Evolutionary conservation across 176 grass and related monocot species (phyloP), one percentile per base, ranked within the genome.

Genomic region (Triticum monococcum): DNA sequence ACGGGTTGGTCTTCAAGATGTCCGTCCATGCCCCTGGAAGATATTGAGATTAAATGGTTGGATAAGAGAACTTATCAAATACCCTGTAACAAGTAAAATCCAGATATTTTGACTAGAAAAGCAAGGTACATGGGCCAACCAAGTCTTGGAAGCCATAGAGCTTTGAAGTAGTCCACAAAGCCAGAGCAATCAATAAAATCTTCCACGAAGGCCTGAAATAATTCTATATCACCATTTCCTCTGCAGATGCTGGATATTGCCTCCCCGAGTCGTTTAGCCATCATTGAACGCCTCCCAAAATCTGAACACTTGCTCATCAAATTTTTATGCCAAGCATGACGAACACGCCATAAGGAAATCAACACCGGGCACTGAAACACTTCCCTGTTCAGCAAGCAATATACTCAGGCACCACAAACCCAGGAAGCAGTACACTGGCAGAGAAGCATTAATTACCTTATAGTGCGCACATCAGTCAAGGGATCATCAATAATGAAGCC

Each of bases 401-500:
- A 63, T 81, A 45, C 12, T 97, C 69, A 92, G 81, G 82, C 22
- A 85, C 78, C 78, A 77, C 18, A 72, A 30, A 7, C 12, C 54
- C 17, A 84, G 50, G 64, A 83, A 80, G 84, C 12, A 83, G 37
- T 66, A 66, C 5, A 83, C 7, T 13, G 63, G 25, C 28, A 91
- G n/a, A 35, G 64, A 46, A 81, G 54, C 17, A 65, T 50, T 11
- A 67, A 7, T 84, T 78, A 99, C 94, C 92, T 96, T 90, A 99
- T 96, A 41, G 85, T 89, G 76, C 85, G 87, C 48, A 91, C 31
- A 81, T 99, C 92, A 36, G 90, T 64, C 69, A 88, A 94, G 63
- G 97, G 94, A 72, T 99, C 89, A 91, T 99, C 94, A 86, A 92
- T 90, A 81, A 99, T 90, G 83, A 96, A 99, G 72, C 97, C 97